These are phyloP conservation scores for Corymbia calophylla DNA, from an alignment of 441 rosid species.

Conservation along the genomic window DNA sequence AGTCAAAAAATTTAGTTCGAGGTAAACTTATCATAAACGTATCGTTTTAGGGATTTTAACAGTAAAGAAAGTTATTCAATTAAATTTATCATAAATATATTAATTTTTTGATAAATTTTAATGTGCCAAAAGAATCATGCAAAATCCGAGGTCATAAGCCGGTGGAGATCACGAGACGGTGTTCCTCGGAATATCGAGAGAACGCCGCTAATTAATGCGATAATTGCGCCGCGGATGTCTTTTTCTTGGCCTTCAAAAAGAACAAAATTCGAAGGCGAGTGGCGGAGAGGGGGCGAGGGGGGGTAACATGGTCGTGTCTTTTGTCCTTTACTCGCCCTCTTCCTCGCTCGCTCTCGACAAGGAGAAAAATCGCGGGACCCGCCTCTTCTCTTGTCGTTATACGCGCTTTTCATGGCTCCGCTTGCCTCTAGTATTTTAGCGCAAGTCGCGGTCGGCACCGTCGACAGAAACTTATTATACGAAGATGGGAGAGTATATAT, in stretches of 20 bases:
- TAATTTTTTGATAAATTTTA: too few relatives aligned
- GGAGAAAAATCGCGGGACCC: background rate
- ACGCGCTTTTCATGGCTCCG: background rate
- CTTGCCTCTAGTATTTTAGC: background rate
- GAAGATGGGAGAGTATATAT: background rate
- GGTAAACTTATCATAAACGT: too few relatives aligned
- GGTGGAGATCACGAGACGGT: background rate
- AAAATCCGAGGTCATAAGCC: background rate
- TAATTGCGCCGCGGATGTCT: background rate
- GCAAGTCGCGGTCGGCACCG: background rate
- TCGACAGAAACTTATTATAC: background rate
- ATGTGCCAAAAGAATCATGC: fast-evolving
- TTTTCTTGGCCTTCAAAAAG: background rate
- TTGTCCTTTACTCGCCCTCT: background rate
- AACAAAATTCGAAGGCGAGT: background rate
- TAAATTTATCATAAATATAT: too few relatives aligned
- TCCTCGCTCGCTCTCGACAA: background rate
- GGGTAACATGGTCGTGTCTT: background rate
- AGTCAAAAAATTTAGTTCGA: too few relatives aligned
- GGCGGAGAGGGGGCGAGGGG: too few relatives aligned
- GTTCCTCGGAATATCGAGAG: background rate
- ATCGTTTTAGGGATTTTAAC: too few relatives aligned
- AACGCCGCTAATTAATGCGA: background rate
- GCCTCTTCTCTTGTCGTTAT: background rate
- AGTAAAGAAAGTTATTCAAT: too few relatives aligned